Evolutionary conservation across 225 moss, liverwort and hornwort species (phyloP).

Genomic region (Neckera pumila): DNA sequence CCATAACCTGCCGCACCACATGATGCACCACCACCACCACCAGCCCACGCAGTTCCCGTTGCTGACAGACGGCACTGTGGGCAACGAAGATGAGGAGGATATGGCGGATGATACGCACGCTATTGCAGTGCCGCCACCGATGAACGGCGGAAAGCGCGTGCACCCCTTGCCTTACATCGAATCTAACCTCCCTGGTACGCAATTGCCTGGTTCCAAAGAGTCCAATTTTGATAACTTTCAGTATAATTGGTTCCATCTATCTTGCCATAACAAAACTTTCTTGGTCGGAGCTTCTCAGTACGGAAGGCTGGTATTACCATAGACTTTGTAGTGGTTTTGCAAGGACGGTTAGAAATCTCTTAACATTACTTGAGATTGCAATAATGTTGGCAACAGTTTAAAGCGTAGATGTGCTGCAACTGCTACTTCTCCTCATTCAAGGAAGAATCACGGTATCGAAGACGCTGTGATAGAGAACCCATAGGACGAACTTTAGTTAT

Average conservation of each 20-base stretch:
- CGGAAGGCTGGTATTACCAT: neutral
- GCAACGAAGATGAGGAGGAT: slow-evolving; percentile 17
- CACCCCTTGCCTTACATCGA: slow-evolving; percentile 81
- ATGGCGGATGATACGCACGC: slow-evolving; percentile 56
- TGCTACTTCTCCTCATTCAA: neutral
- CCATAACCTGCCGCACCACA: slow-evolving; percentile 64
- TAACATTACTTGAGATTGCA: neutral
- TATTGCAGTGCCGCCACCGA: slow-evolving; percentile 60
- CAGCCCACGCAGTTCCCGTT: slow-evolving; percentile 49
- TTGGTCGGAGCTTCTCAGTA: neutral
- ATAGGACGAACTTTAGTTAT: neutral
- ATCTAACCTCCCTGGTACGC: slow-evolving; percentile 59
- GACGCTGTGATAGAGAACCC: too few relatives aligned
- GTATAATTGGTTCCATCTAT: neutral
- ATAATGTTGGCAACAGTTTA: neutral
- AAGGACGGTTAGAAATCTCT: neutral
- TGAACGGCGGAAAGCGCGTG: slow-evolving; percentile 76
- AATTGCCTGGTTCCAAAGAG: neutral
- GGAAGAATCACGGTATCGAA: neutral
- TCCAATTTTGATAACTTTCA: neutral
- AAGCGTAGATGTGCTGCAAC: neutral
- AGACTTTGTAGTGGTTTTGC: neutral
- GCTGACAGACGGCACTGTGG: slow-evolving; percentile 59
- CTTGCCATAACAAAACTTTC: neutral
- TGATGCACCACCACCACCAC: slow-evolving; percentile 47